phyloP scores from a whole-genome alignment of 345 rosid species.

The Passiflora organensis region DNA sequence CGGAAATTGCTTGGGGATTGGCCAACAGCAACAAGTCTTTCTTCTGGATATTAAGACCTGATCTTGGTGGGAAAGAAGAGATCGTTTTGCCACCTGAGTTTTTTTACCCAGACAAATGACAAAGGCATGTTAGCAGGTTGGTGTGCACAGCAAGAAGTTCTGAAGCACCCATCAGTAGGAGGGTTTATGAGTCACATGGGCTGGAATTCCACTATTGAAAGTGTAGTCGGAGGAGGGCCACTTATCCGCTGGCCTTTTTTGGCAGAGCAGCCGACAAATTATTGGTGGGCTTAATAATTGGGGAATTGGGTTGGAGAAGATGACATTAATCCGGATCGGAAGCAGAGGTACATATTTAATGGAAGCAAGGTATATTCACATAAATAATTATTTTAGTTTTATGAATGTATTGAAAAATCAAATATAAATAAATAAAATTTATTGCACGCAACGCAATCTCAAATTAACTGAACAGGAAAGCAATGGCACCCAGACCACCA shows the following conservation, averaged over 20 bases:
- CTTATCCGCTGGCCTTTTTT: slow-evolving; percentile 14
- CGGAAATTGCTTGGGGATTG: slow-evolving; percentile 17
- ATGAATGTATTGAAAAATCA: no score
- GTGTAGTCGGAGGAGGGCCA: slow-evolving; percentile 8
- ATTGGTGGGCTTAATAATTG: slow-evolving; percentile 8
- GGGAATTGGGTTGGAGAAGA: slow-evolving; percentile 16
- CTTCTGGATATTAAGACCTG: slow-evolving; percentile 16
- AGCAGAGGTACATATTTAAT: no score
- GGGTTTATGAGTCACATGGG: slow-evolving; percentile 24
- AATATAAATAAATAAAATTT: no score
- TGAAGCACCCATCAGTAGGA: slow-evolving; percentile 8
- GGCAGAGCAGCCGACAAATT: slow-evolving; percentile 13
- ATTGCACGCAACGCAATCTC: no score
- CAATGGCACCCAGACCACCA: no score
- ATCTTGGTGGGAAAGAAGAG: neutral
- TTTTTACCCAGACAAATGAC: neutral
- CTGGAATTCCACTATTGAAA: slow-evolving; percentile 13
- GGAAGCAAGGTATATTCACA: no score
- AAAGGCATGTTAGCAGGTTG: slow-evolving; percentile 13
- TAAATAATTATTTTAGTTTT: no score
- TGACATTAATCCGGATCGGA: no score
- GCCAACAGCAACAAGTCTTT: slow-evolving; percentile 9
- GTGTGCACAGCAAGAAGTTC: slow-evolving; percentile 13
- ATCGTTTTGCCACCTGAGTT: neutral
- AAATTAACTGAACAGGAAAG: no score